Evolutionary conservation across 192 early-diverging fungal genomes (phyloP), one percentile per base, ranked within the genome.

Genomic region (Coemansia sp.): DNA sequence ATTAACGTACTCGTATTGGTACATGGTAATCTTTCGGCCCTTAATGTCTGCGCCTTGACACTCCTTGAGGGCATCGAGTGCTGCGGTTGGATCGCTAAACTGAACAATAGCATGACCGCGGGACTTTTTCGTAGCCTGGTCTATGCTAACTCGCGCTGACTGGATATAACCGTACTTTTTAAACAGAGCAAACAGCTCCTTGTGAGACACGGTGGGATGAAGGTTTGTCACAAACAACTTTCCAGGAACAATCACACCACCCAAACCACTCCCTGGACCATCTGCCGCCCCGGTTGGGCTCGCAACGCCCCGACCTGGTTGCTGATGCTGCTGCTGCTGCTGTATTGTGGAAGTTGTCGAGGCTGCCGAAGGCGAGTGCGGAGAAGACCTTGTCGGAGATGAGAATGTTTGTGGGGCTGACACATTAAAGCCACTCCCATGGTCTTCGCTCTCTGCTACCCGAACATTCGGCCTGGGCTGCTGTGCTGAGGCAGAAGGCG

Each of bases 141-240:
- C 83, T 20, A 84, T 81, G 64, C 72, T 84, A 48, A 84, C 74
- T 11, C 75, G 65, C 10, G 83, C 83, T 7, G 83, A 78, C 67
- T 77, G 78, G 37, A 84, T 80, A 42, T 81, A 84, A 0, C 83
- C 83, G 69, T 78, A 84, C 48, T 77, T 76, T 71, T 84, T 84
- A 55, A 84, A 84, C 55, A 75, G 65, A 35, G 74, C 71, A 75
- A 84, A 84, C 64, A 84, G 69, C 60, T 84, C 83, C 55, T 73
- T 72, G 78, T 84, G 83, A 38, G 77, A 80, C 20, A 84, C 83
- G 2, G 74, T 79, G 13, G 68, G 65, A 43, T 84, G 83, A 42
- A 84, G 75, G 21, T 77, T 77, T 26, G 75, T 84, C 37, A 84
- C 73, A 73, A 84, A 84, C 21, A 84, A 68, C 72, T 84, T 84